Conservation (phyloP, 2,329 filamentous ascomycete species). For the Helminthosporium solani region DNA sequence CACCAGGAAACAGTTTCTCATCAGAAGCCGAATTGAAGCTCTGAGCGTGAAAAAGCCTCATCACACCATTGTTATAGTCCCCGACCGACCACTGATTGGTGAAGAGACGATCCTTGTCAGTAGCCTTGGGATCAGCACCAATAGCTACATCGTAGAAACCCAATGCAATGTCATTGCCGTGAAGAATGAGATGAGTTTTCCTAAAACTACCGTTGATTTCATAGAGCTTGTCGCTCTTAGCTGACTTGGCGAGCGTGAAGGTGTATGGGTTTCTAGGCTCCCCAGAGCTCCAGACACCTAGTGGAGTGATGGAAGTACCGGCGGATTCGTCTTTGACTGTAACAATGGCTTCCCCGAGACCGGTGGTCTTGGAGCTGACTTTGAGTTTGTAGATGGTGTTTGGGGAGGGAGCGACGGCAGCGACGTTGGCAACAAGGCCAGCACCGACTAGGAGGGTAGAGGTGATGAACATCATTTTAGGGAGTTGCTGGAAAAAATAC, state of each 20-base stretch:
- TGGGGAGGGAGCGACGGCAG: neutral
- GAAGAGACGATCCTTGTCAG: neutral
- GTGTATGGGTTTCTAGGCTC: conserved; percentile 8
- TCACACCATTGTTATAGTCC: neutral
- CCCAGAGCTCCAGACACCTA: conserved; percentile 9
- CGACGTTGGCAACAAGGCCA: conserved; percentile 2
- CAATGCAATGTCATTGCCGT: conserved; percentile 1
- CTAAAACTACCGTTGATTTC: conserved; percentile 1
- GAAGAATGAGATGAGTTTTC: conserved; percentile 5
- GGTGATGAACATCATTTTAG: conserved; percentile 9
- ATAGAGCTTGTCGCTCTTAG: conserved; percentile 3
- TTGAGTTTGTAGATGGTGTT: conserved; percentile 6
- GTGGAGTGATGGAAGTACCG: conserved; percentile 5
- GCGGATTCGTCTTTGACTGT: conserved; percentile 3
- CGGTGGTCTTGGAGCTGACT: conserved; percentile 2
- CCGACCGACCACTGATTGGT: conserved; percentile 1
- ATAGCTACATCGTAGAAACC: conserved; percentile 4
- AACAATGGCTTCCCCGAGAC: conserved; percentile 2
- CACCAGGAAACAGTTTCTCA: neutral
- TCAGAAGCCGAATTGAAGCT: conserved; percentile 1
- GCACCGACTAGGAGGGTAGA: conserved; percentile 2
- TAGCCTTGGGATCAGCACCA: neutral
- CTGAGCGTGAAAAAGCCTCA: neutral
- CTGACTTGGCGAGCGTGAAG: conserved; percentile 1
- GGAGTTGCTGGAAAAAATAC: too few relatives aligned